These are phyloP conservation scores for Dendrostoma leiphaemia DNA, from an alignment of 2,329 filamentous ascomycete species.

Conservation along the genomic window DNA sequence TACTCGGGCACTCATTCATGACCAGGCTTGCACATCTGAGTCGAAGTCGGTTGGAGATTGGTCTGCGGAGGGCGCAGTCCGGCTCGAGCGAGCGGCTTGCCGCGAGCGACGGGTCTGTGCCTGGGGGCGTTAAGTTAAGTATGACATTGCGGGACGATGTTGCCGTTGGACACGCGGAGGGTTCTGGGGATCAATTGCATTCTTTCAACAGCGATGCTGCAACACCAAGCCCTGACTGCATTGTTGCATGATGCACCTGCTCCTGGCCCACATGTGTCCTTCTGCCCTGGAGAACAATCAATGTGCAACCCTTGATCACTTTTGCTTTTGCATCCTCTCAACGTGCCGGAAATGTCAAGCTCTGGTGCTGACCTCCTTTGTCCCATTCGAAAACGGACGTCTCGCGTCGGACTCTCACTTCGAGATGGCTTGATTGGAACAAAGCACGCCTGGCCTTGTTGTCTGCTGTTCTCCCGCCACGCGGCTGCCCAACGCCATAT, in stretches of 20 bases:
- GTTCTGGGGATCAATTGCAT: neutral
- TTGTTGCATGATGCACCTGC: neutral
- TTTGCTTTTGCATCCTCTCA: neutral
- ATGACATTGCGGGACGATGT: too few species aligned
- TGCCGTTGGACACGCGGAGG: too few species aligned
- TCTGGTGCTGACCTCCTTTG: constrained; percentile 6
- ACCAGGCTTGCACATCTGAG: too few species aligned
- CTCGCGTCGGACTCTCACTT: neutral
- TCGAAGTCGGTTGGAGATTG: too few species aligned
- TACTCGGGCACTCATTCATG: too few species aligned
- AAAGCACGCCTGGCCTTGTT: constrained; percentile 14
- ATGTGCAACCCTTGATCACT: neutral
- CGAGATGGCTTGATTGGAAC: constrained; percentile 1
- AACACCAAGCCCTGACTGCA: neutral
- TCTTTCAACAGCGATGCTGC: neutral
- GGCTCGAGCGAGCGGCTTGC: too few species aligned
- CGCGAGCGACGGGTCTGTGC: too few species aligned
- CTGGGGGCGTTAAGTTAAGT: too few species aligned
- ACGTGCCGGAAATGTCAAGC: constrained; percentile 6
- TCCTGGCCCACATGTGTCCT: neutral
- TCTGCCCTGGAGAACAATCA: constrained; percentile 6
- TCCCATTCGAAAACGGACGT: constrained; percentile 17
- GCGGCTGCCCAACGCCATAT: constrained; percentile 3
- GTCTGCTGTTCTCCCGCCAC: neutral
- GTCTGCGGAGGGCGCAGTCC: too few species aligned